phyloP scores from a whole-genome alignment of 2,329 filamentous ascomycete species.

The Fusarium acutatum region DNA sequence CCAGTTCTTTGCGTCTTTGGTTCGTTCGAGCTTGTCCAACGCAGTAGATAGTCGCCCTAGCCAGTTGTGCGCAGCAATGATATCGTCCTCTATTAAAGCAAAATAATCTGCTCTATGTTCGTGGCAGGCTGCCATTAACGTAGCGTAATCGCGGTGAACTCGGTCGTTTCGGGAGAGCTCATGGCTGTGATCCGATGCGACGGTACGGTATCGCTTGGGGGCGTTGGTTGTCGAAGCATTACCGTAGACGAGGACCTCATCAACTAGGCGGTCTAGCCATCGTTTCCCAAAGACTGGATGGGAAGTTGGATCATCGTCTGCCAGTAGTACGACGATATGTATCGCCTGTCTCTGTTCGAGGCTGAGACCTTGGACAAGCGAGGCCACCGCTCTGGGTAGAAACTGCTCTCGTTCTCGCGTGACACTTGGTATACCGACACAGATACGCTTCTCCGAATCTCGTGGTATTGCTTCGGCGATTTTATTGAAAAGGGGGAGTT shows the following conservation, averaged over 20 bases:
- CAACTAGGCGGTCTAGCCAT: constrained; percentile 43
- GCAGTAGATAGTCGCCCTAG: constrained; percentile 28
- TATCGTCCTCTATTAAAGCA: constrained; percentile 46
- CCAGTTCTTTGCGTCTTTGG: constrained; percentile 38
- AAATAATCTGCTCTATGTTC: constrained; percentile 39
- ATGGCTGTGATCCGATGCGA: background rate
- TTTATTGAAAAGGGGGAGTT: background rate
- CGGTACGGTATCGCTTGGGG: fast-evolving
- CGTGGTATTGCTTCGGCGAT: background rate
- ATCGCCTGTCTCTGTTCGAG: constrained; percentile 39
- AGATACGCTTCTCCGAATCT: background rate
- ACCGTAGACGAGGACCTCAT: constrained; percentile 44
- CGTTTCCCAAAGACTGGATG: constrained; percentile 42
- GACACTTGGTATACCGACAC: constrained; percentile 44
- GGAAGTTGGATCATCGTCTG: constrained; percentile 37
- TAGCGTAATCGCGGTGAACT: constrained; percentile 43
- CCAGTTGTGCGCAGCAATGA: constrained; percentile 45
- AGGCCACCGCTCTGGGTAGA: constrained; percentile 38
- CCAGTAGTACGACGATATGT: constrained; percentile 43
- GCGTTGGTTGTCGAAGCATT: fast-evolving
- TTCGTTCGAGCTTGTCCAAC: constrained; percentile 24
- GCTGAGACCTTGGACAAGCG: constrained; percentile 42
- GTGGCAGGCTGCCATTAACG: constrained; percentile 38
- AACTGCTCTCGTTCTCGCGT: constrained; percentile 40
- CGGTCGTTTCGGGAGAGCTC: constrained; percentile 30